Base-by-base conservation (phyloP, 2,329 filamentous ascomycete species). In the Periglandula ipomoeae region DNA sequence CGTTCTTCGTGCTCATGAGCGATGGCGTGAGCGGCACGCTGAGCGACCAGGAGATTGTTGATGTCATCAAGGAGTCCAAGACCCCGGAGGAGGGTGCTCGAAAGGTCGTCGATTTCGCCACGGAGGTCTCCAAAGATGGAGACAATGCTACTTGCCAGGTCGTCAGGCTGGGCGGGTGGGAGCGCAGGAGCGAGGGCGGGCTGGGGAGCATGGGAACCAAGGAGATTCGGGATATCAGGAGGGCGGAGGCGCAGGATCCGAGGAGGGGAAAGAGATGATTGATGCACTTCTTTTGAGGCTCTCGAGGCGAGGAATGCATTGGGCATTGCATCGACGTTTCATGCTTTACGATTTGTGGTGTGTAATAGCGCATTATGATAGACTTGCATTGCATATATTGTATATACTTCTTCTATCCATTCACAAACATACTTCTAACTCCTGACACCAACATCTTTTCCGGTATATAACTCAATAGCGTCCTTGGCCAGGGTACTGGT, bases 41-140 rank as follows among this genome's bases (percentile, higher is more conserved):
- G 20, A 81, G 78, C 48, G 93, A 98, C 61, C 91, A 97, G 69
- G 93, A 98, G 69, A 89, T 97, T 53, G 90, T 96, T 26, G 93
- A 98, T 63, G 82, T 97, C 27, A 76, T 97, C 59, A 97, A 97
- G 66, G 93, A 98, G 67, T 87, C 89, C 5, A 83, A 77, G 61
- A 97, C 91, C 0, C 93, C 93, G 0, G 91, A 95, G 57, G 81
- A 95, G 62, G 93, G 83, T 3, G 82, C 89, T 1, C 76, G 76
- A 50, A 81, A 84, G 52, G 79, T 98, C 7, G 88, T 95, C 24
- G 80, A 81, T 49, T 96, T 93, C 65, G 89, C 91, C 1, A 93
- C 87, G 0, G 93, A 97, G 68, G 86, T 95, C 4, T 83, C 79
- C 23, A 72, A 58, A 15, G 74, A 72, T 59, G 82, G 82, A 9